Base-by-base conservation (phyloP, 179 eudicot species). In the Spinacia oleracea region DNA sequence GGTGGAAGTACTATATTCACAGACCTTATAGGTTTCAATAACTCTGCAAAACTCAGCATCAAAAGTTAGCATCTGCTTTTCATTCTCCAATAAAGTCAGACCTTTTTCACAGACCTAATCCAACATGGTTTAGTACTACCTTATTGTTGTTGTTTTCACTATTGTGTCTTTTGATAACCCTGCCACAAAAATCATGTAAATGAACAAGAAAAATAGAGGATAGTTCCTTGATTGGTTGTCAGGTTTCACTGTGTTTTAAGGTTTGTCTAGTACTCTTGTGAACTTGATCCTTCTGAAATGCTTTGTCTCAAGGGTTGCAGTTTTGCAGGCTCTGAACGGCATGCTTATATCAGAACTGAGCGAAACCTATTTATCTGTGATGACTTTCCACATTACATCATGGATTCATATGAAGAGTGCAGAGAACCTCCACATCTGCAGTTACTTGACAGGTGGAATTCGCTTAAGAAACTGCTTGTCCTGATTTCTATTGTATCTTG, bases 291-390 rank as follows among this genome's bases (percentile, higher is more conserved):
- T 77, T 68, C 70, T 40, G 73, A 20, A 62, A 50, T 42, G 38
- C 25, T 9, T 9, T 78, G 60, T 70, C 84, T 75, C 59, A 80
- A 81, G 78, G 70, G 69, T 77, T 84, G 84, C 72, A 86, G 74
- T 60, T 85, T 76, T 89, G 86, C 95, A 96, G 99, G 99, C 83
- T 86, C 90, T 38, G 87, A 89, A 77, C 90, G 96, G 93, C 99
- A 90, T 85, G 82, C 93, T 64, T 85, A 83, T 55, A 80, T 89
- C 68, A 83, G 82, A 72, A 83, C 73, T 79, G 91, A 87, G 76
- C 85, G 85, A 83, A 90, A 91, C 82, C 97, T 86, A 81, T 91
- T 96, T 70, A 84, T 92, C 65, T 85, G 78, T 74, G 85, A 86
- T 80, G 97, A 94, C 77, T 81, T 96, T 87, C 98, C 99, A 73